Conservation (phyloP, 176 grass and related monocot genomes). For the Phragmites australis region DNA sequence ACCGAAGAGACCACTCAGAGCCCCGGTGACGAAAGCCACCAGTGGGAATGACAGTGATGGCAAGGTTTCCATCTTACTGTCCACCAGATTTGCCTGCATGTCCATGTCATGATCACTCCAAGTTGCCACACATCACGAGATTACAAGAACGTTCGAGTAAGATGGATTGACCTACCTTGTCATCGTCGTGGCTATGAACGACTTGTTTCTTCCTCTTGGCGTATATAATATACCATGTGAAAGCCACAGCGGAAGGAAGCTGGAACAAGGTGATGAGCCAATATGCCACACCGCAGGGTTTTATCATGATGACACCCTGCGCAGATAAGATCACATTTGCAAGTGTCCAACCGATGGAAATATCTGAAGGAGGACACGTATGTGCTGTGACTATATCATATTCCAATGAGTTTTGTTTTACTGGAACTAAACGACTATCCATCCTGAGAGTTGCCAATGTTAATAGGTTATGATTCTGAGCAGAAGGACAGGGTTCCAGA, state of each 20-base stretch:
- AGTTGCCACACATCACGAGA: not conserved
- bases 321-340: slow-evolving; percentile 18
- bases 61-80: slow-evolving; percentile 31
- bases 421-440: too few species aligned
- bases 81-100: slow-evolving; percentile 29
- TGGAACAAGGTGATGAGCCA: slow-evolving; percentile 66
- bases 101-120: not conserved
- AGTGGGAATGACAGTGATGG: slow-evolving; percentile 46
- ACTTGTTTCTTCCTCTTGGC: slow-evolving; percentile 49
- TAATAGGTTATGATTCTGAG: not conserved
- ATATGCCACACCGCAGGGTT: slow-evolving; percentile 66
- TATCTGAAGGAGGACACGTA: not conserved
- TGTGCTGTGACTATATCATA: not conserved
- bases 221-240: slow-evolving; percentile 66
- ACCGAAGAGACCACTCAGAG: slow-evolving; percentile 81
- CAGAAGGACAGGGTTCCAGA: not conserved
- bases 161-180: slow-evolving; percentile 27
- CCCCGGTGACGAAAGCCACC: slow-evolving; percentile 65
- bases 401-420: not conserved
- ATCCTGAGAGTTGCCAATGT: not conserved
- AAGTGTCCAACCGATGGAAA: not conserved
- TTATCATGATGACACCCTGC: slow-evolving; percentile 62
- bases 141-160: not conserved
- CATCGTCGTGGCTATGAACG: slow-evolving; percentile 16
- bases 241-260: slow-evolving; percentile 66